Base-by-base conservation (phyloP, 2,329 filamentous ascomycete species). In the Fusarium longipes region DNA sequence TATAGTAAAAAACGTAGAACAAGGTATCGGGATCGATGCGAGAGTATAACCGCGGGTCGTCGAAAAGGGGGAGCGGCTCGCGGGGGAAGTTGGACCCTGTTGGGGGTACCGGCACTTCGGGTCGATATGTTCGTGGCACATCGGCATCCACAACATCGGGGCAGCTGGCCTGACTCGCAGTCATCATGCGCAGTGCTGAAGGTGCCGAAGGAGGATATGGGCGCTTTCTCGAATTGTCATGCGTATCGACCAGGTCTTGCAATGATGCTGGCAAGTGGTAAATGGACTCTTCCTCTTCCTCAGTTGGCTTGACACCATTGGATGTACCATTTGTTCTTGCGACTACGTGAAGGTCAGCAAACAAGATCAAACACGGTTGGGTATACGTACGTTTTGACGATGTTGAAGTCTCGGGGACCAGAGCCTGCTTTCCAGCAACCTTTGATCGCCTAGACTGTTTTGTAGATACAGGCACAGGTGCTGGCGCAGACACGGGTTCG, bases 1-100 rank as follows among this genome's bases (percentile, higher is more conserved):
- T 93, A 83, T 99, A 99, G 84, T 99, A 99, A 81, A 99, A 99
- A 43, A 97, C 92, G 81, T 99, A 99, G 81, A 99, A 99, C 11
- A 99, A 84, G 29, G 95, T 97, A 76, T 99, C 96, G 1, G 94
- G 93, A 74, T 99, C 96, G 63, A 99, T 95, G 58, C 93, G 87
- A 25, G 87, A 87, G 79, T 97, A 99, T 63, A 99, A 81, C 44
- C 92, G 86, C 32, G 93, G 92, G 78, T 99, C 93, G 72, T 97
- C 93, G 72, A 98, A 95, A 68, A 98, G 93, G 3, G 91, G 83
- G 39, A 97, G 84, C n/a, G 94, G 91, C 76, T 97, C 93, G 75
- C 96, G 93, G 8, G 96, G 96, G 78, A 97, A 99, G 70, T 96
- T 92, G 9, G 92, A 84, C 5, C 90, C 90, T 7, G 91, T 91